Evolutionary conservation across 176 grass and related monocot species (phyloP).

Genomic region (Oryza officinalis): DNA sequence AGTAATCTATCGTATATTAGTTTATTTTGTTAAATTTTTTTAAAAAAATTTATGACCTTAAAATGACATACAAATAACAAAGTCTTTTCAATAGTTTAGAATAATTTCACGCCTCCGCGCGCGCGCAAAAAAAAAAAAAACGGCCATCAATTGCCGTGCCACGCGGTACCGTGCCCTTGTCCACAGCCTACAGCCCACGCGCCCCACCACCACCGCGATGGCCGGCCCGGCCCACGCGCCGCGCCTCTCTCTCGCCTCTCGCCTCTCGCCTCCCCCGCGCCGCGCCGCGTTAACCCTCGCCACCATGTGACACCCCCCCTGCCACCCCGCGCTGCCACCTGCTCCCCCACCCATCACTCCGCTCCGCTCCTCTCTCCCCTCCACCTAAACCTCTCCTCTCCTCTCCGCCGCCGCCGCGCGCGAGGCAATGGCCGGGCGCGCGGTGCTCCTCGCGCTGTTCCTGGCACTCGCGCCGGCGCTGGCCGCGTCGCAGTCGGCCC

Average conservation of each 20-base stretch:
- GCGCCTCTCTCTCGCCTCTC: neutral
- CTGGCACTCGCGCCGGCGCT: neutral
- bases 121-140: too few species aligned
- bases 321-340: neutral
- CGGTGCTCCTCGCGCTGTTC: neutral
- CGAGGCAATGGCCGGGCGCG: neutral
- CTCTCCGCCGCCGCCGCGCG: neutral
- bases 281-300: conserved; percentile 31
- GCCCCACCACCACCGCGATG: neutral
- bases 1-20: too few species aligned
- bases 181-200: too few species aligned
- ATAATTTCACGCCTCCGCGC: too few species aligned
- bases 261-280: too few species aligned
- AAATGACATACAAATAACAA: too few species aligned
- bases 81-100: too few species aligned
- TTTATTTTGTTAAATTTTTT: too few species aligned
- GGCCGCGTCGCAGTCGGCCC: neutral
- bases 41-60: too few species aligned
- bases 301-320: neutral
- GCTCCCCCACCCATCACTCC: neutral
- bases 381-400: conserved; percentile 32
- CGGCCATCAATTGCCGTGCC: neutral
- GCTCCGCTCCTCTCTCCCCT: neutral
- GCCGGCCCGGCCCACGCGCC: neutral
- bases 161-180: neutral